These are phyloP conservation scores for Toxicodendron radicans DNA, from an alignment of 345 rosid genomes.

Conservation along the genomic window DNA sequence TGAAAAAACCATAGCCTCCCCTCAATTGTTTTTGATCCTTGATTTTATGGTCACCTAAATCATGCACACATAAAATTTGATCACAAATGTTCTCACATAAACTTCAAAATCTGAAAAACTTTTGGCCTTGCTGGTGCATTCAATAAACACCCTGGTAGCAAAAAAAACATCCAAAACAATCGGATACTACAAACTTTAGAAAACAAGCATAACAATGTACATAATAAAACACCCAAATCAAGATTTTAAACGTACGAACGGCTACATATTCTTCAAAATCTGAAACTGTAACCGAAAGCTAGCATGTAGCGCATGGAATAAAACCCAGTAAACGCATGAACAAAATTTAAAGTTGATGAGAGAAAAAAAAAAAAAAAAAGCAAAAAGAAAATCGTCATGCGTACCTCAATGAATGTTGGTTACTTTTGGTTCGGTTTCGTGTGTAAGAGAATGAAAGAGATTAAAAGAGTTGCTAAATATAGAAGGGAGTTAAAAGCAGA, in stretches of 20 bases:
- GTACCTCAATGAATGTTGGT: conserved; percentile 2
- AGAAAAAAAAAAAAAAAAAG: not conserved
- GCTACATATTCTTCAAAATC: conserved; percentile 14
- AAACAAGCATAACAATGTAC: conserved; percentile 5
- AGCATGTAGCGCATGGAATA: not conserved
- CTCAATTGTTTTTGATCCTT: conserved; percentile 17
- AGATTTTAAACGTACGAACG: conserved; percentile 14
- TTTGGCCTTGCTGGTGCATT: conserved; percentile 6
- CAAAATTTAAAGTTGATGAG: conserved; percentile 7
- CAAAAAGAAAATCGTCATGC: not conserved
- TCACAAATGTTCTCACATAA: conserved; percentile 12
- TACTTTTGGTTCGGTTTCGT: not conserved
- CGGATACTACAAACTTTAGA: conserved; percentile 1
- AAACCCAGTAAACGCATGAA: conserved; percentile 10
- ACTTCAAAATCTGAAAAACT: conserved; percentile 17
- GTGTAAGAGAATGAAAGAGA: conserved; percentile 13
- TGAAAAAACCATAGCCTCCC: conserved; percentile 10
- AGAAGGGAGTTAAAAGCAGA: conserved; percentile 22
- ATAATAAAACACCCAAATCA: conserved; percentile 20
- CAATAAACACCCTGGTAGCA: conserved; percentile 18
- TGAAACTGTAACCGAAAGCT: conserved; percentile 16
- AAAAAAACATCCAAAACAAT: conserved; percentile 4
- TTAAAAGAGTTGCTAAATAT: conserved; percentile 31
- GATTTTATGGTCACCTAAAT: conserved; percentile 17
- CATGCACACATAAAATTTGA: conserved; percentile 11